These are phyloP conservation scores for Solanum pinnatisectum DNA, from an alignment of 257 asterid genomes.

Conservation along the genomic window DNA sequence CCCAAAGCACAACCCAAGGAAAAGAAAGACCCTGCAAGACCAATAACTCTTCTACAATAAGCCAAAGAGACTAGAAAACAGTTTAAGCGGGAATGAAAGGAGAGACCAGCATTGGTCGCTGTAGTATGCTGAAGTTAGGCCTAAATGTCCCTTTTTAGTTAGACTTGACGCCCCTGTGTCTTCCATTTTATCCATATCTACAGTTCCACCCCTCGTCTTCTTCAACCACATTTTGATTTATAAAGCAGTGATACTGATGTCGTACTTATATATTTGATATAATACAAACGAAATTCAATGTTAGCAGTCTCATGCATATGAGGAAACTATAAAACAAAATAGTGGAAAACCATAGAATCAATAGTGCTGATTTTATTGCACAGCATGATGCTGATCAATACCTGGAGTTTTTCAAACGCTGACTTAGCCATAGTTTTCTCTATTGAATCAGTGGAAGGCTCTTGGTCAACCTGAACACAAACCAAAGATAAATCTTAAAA, in stretches of 20 bases:
- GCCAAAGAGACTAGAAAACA: neutral
- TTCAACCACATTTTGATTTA: neutral
- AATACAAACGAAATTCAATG: neutral
- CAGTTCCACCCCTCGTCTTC: neutral
- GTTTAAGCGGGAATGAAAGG: neutral
- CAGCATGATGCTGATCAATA: slow-evolving; percentile 5
- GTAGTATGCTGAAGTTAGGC: neutral
- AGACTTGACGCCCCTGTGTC: neutral
- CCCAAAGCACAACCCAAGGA: neutral
- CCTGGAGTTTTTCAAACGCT: slow-evolving; percentile 84
- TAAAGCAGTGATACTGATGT: neutral
- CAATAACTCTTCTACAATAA: neutral
- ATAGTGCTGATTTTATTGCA: neutral
- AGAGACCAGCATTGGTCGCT: neutral
- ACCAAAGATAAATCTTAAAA: slow-evolving; percentile 3
- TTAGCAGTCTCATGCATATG: neutral
- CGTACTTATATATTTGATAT: neutral
- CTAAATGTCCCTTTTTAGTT: neutral
- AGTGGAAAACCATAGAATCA: neutral
- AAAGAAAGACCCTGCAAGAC: neutral
- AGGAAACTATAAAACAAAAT: neutral
- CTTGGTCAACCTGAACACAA: slow-evolving; percentile 51
- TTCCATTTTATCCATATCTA: neutral
- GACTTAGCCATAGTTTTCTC: slow-evolving; percentile 60
- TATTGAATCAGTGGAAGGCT: slow-evolving; percentile 29